phyloP scores from a whole-genome alignment of 495 filamentous ascomycete genomes.

The Tuber melanosporum region DNA sequence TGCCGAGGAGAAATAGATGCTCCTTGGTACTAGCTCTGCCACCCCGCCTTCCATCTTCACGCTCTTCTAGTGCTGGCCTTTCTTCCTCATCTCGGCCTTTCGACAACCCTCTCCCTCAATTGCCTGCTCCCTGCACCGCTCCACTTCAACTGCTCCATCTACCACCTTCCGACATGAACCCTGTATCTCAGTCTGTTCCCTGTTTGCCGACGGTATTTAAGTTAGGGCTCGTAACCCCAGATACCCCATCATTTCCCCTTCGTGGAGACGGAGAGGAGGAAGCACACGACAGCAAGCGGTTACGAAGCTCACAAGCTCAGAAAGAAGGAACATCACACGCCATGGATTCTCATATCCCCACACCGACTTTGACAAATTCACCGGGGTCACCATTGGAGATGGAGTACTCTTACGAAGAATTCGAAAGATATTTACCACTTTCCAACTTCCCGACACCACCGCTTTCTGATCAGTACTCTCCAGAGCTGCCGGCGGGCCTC shows the following conservation, averaged over 20 bases:
- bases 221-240: constrained; percentile 33
- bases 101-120: constrained; percentile 29
- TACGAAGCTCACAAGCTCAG: constrained; percentile 3
- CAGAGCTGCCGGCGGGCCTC: constrained; percentile 23
- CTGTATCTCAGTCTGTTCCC: constrained; percentile 24
- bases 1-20: constrained; percentile 38
- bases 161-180: constrained; percentile 19
- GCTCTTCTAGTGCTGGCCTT: constrained; percentile 42
- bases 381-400: constrained; percentile 36
- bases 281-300: constrained; percentile 20
- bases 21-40: constrained; percentile 29
- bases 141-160: constrained; percentile 7
- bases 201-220: constrained; percentile 29
- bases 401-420: constrained; percentile 34
- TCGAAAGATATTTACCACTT: constrained; percentile 37
- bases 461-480: constrained; percentile 35
- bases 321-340: constrained; percentile 14
- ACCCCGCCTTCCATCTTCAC: constrained; percentile 52
- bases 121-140: constrained; percentile 27
- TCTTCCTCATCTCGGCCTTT: constrained; percentile 20
- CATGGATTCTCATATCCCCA: constrained; percentile 30
- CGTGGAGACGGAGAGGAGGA: constrained; percentile 10
- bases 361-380: constrained; percentile 33
- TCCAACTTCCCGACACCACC: constrained; percentile 41
- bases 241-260: constrained; percentile 32